Evolutionary conservation across 148 eudicot genomes (phyloP), one percentile per base, ranked within the genome.

Genomic region (Agrostemma githago): DNA sequence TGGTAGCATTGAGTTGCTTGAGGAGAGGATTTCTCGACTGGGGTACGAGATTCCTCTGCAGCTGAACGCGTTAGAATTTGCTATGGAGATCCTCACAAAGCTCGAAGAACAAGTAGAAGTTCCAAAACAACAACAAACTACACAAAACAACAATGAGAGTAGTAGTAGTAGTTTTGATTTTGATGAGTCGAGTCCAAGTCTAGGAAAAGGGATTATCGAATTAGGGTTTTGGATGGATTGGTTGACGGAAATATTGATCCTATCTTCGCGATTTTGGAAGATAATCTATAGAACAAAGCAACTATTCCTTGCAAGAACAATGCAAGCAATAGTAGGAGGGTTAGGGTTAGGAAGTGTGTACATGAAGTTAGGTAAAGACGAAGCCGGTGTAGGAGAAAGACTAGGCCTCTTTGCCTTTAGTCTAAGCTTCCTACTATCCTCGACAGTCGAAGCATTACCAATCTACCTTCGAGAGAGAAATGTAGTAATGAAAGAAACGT

Each of bases 311-410:
- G 98, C 98, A 12, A 87, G 98, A 69, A 90, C 97, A 15, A 87
- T 90, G 93, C 98, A 94, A 79, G 98, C 98, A 2, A 66, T 94
- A 2, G 93, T 94, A 4, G 98, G 96, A 39, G 98, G 98, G n/a
- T 78, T 94, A 10, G 93, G 97, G 2, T 70, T 94, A 74, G 98
- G 86, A 58, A 94, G 96, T 68, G 98, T 94, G 5, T 94, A 88
- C 42, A 80, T 87, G 37, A 87, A 82, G 58, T 62, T 92, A 70
- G 86, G 82, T 46, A 87, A 86, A 14, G 84, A 92, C 26, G 88
- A 90, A 53, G 81, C 77, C 16, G 90, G 90, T 63, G 85, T 94
- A 4, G 93, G 89, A 0, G 93, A 91, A 66, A 74, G 97, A 76
- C 68, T 94, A 77, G 98, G 98, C 42, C 76, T 94, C 19, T 94